Conservation (phyloP, 2,329 filamentous ascomycete species). For the Neonectria ditissima region DNA sequence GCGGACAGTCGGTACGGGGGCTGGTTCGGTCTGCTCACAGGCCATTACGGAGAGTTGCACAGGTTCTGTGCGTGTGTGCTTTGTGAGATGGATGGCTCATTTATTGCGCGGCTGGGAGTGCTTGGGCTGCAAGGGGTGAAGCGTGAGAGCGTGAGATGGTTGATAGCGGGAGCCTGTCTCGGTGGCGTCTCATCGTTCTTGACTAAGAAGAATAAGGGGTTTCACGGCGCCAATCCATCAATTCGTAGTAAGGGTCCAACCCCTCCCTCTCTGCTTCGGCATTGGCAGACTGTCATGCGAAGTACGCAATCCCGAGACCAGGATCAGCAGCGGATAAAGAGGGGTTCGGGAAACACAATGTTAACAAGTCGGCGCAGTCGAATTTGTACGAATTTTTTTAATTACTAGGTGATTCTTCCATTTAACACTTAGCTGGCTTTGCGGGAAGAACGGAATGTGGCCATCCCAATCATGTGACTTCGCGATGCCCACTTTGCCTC, state of each 20-base stretch:
- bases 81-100: not conserved
- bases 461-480: constrained; percentile 45
- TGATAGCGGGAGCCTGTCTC: constrained; percentile 11
- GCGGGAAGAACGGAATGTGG: not conserved
- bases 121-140: constrained; percentile 9
- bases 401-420: not conserved
- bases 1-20: no score
- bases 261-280: not conserved
- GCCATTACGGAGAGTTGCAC: constrained; percentile 10
- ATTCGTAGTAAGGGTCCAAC: not conserved
- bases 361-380: no score
- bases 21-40: constrained; percentile 2
- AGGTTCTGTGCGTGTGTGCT: not conserved
- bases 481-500: constrained; percentile 43
- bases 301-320: not conserved
- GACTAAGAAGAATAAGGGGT: constrained; percentile 6
- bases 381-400: not conserved
- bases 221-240: constrained; percentile 1
- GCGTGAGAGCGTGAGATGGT: constrained; percentile 1
- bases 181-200: constrained; percentile 9
- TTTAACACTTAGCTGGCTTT: not conserved
- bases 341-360: not conserved
- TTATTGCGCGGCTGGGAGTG: not conserved
- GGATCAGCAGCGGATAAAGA: not conserved
- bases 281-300: not conserved